Evolutionary conservation across 2,329 filamentous ascomycete species (phyloP).

Genomic region (Cordyceps tenuipes): DNA sequence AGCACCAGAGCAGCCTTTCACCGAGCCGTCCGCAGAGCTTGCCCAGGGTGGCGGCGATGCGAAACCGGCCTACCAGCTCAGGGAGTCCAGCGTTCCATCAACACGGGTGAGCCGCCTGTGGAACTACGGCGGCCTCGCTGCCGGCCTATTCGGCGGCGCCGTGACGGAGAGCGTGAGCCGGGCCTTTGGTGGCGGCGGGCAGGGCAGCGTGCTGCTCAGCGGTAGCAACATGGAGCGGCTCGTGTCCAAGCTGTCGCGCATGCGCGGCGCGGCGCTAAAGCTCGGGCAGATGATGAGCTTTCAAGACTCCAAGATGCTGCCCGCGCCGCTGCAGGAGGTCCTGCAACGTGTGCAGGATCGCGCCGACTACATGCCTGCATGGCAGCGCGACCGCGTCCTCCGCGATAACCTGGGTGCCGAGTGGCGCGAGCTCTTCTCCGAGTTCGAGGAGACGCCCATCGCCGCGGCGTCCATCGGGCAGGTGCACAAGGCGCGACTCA

Average conservation of each 20-base stretch:
- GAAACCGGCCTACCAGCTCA: slow-evolving; percentile 55
- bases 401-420: slow-evolving; percentile 66
- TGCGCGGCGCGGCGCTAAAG: slow-evolving; percentile 96
- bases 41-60: not conserved
- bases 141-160: slow-evolving; percentile 90
- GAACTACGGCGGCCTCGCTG: slow-evolving; percentile 90
- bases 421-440: slow-evolving; percentile 75
- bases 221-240: slow-evolving; percentile 86
- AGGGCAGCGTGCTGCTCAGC: slow-evolving; percentile 79
- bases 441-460: slow-evolving; percentile 86
- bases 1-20: not conserved
- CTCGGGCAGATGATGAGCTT: slow-evolving; percentile 97
- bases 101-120: slow-evolving; percentile 80
- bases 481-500: slow-evolving; percentile 78
- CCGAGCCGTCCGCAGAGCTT: not conserved
- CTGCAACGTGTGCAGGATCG: slow-evolving; percentile 91
- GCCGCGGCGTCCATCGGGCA: slow-evolving; percentile 96
- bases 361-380: slow-evolving; percentile 96
- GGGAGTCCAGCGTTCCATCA: slow-evolving; percentile 84
- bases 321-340: slow-evolving; percentile 76
- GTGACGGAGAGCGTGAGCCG: slow-evolving; percentile 78
- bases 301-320: slow-evolving; percentile 93
- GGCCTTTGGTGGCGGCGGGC: slow-evolving; percentile 57
- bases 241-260: slow-evolving; percentile 85
- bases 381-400: slow-evolving; percentile 81